A percentile compares a stretch with the other conserved stretches of the same genome.
These are phyloP conservation scores for Myrmaecium sp. DNA, from an alignment of 2,329 filamentous ascomycete species.

Conservation along the genomic window DNA sequence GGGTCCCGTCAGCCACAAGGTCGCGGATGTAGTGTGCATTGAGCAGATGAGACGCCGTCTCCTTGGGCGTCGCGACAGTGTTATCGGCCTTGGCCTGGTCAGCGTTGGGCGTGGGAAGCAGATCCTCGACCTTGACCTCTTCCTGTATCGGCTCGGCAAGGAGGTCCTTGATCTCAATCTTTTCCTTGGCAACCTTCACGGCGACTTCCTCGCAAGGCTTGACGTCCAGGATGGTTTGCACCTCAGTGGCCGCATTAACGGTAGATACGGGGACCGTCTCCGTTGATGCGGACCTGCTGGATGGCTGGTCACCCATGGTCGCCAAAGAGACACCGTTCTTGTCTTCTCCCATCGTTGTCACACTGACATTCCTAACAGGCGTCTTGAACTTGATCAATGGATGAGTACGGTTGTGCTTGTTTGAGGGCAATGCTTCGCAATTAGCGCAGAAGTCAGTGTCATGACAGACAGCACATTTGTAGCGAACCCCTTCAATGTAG, in stretches of 20 bases:
- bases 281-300: conserved; percentile 31
- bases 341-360: conserved; percentile 71
- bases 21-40: conserved; percentile 63
- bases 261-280: conserved; percentile 30
- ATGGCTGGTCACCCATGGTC: conserved; percentile 51
- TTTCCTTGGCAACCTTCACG: conserved; percentile 20
- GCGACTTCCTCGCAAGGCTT: conserved; percentile 38
- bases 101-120: conserved; percentile 6
- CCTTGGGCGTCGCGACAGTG: conserved; percentile 4
- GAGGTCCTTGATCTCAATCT: conserved; percentile 23
- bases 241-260: conserved; percentile 39
- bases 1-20: conserved; percentile 60
- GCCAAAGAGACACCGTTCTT: conserved; percentile 46
- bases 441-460: conserved; percentile 89
- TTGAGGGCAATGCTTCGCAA: conserved; percentile 76
- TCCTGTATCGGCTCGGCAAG: conserved; percentile 18
- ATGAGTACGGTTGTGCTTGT: conserved; percentile 86
- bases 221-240: conserved; percentile 44
- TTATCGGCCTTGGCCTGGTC: conserved; percentile 7
- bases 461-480: conserved; percentile 93
- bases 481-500: conserved; percentile 69
- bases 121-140: conserved; percentile 14
- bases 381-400: conserved; percentile 95
- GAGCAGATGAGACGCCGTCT: conserved; percentile 19
- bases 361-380: conserved; percentile 70